These are phyloP conservation scores for Posidonia australis DNA, from an alignment of 106 monocot genomes.

Conservation along the genomic window DNA sequence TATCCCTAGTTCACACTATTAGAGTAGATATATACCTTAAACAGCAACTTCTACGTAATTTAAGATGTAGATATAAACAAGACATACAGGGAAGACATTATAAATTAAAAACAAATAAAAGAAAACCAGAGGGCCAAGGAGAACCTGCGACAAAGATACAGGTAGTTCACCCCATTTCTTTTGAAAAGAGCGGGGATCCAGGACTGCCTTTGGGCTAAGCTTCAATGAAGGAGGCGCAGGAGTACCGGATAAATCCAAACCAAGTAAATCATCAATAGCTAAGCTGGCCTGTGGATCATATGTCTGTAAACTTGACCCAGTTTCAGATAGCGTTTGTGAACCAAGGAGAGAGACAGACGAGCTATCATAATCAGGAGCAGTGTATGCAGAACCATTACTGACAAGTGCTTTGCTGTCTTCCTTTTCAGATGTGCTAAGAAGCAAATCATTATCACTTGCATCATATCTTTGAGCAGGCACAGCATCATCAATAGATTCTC, in stretches of 20 bases:
- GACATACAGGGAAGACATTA: neutral
- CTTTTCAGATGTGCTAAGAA: constrained; percentile 78
- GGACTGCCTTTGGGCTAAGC: constrained; percentile 65
- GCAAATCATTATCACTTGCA: constrained; percentile 79
- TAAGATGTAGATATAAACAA: neutral
- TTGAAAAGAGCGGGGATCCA: constrained; percentile 88
- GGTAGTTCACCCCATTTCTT: constrained; percentile 85
- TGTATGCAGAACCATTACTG: constrained; percentile 56
- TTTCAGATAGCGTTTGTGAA: constrained; percentile 25
- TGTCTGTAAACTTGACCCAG: constrained; percentile 16
- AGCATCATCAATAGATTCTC: constrained; percentile 33
- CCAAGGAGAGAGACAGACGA: constrained; percentile 25
- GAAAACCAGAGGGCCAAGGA: neutral
- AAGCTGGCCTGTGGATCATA: constrained; percentile 28
- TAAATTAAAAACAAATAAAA: neutral
- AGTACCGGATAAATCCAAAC: constrained; percentile 41
- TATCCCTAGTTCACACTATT: neutral
- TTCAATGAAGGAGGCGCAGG: constrained; percentile 44
- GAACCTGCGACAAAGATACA: constrained; percentile 59
- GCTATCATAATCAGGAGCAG: constrained; percentile 50
- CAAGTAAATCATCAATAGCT: constrained; percentile 85
- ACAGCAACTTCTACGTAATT: neutral
- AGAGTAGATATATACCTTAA: neutral
- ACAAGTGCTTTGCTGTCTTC: constrained; percentile 51
- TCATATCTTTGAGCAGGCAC: constrained; percentile 51